These are phyloP conservation scores for Ligustrum vulgare DNA, from an alignment of 257 asterid species.

Conservation along the genomic window DNA sequence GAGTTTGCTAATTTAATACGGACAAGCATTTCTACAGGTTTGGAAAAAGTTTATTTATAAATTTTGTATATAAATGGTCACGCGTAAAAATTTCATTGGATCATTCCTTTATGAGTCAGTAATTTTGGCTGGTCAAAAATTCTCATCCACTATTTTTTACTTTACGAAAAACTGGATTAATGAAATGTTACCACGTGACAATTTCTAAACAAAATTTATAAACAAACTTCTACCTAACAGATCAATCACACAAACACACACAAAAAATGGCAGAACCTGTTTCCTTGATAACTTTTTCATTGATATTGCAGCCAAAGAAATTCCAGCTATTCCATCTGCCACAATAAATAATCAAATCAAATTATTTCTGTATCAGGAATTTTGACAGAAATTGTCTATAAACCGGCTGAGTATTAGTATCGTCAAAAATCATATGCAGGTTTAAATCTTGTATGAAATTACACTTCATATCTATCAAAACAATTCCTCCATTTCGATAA, in stretches of 20 bases:
- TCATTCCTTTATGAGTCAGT: too few relatives aligned
- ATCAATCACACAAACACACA: constrained; percentile 15
- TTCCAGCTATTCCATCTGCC: constrained; percentile 97
- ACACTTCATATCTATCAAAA: not conserved
- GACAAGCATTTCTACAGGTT: too few relatives aligned
- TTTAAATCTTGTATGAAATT: not conserved
- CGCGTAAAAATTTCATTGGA: too few relatives aligned
- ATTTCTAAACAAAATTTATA: too few relatives aligned
- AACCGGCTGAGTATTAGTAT: constrained; percentile 6
- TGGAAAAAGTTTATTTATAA: too few relatives aligned
- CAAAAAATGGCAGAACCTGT: constrained; percentile 56
- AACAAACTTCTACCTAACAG: not conserved
- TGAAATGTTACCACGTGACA: too few relatives aligned
- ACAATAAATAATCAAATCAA: constrained; percentile 15
- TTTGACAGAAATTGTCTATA: not conserved
- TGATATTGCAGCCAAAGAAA: constrained; percentile 83
- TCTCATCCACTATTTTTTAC: too few relatives aligned
- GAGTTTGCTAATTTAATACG: too few relatives aligned
- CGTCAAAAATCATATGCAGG: constrained; percentile 1
- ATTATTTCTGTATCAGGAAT: constrained; percentile 1
- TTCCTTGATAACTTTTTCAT: constrained; percentile 80
- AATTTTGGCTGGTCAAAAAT: too few relatives aligned
- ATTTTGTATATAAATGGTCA: too few relatives aligned
- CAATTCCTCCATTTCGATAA: not conserved
- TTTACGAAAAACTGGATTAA: too few relatives aligned